These are phyloP conservation scores for Candida vaughaniae DNA, from an alignment of 805 yeast genomes.

Conservation along the genomic window DNA sequence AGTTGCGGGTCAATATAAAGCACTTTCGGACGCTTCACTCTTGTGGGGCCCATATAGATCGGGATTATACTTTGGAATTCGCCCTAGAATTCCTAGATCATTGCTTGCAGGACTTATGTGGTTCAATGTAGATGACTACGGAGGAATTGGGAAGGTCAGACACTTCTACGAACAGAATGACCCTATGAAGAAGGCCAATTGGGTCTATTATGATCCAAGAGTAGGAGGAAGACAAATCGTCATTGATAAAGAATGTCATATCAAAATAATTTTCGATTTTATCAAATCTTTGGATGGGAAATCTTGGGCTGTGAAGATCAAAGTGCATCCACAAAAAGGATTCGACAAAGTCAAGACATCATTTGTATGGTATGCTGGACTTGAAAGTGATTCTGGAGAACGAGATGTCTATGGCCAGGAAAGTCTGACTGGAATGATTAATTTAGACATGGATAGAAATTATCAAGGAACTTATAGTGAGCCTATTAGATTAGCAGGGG, in stretches of 20 bases:
- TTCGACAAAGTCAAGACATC: slow-evolving; percentile 53
- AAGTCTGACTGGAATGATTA: slow-evolving; percentile 9
- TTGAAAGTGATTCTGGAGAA: slow-evolving; percentile 52
- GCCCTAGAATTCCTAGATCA: slow-evolving; percentile 78
- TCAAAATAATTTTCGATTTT: slow-evolving; percentile 68
- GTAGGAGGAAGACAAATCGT: slow-evolving; percentile 80
- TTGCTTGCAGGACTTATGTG: slow-evolving; percentile 82
- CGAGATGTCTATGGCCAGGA: slow-evolving; percentile 10
- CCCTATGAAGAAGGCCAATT: slow-evolving; percentile 70
- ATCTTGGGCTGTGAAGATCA: slow-evolving; percentile 79
- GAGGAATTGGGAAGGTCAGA: slow-evolving; percentile 56
- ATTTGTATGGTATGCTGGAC: slow-evolving; percentile 73
- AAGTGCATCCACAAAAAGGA: slow-evolving; percentile 59
- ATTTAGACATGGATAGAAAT: slow-evolving; percentile 15
- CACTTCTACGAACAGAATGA: slow-evolving; percentile 77
- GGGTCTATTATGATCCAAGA: slow-evolving; percentile 88
- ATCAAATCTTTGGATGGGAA: slow-evolving; percentile 68
- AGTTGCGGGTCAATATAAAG: slow-evolving; percentile 16
- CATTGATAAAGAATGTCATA: slow-evolving; percentile 60
- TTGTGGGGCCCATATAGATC: slow-evolving; percentile 94
- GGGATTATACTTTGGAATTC: slow-evolving; percentile 78
- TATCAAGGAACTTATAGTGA: slow-evolving; percentile 32
- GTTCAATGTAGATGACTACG: slow-evolving; percentile 65
- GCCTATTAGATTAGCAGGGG: slow-evolving; percentile 40
- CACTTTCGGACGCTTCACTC: slow-evolving; percentile 24